These are phyloP conservation scores for Talaromyces sp. DNA, from an alignment of 2,329 filamentous ascomycete genomes.

Conservation along the genomic window DNA sequence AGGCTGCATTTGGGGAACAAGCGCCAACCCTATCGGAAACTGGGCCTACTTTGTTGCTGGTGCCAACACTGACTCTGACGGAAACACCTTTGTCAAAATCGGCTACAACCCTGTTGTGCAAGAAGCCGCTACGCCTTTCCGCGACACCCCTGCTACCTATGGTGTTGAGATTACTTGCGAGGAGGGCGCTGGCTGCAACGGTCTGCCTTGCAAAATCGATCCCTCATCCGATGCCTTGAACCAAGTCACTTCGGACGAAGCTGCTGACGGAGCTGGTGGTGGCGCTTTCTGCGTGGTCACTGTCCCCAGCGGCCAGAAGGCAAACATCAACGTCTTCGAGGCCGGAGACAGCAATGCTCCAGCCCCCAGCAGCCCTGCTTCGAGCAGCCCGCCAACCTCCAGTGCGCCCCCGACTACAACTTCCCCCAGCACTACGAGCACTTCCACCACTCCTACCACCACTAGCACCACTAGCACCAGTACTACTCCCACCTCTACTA, in stretches of 20 bases:
- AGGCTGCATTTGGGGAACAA: conserved; percentile 68
- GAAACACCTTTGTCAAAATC: conserved; percentile 68
- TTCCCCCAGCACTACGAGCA: conserved; percentile 7
- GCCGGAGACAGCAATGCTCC: conserved; percentile 18
- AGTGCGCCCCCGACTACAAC: conserved; percentile 8
- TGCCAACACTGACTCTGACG: conserved; percentile 61
- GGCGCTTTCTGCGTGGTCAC: conserved; percentile 73
- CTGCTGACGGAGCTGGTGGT: conserved; percentile 60
- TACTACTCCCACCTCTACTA: conserved; percentile 16
- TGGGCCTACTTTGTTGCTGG: conserved; percentile 74
- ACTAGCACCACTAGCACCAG: conserved; percentile 5
- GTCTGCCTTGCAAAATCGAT: conserved; percentile 69
- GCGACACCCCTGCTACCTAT: conserved; percentile 56
- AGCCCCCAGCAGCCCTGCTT: background rate
- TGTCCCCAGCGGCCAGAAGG: conserved; percentile 60
- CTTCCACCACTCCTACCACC: conserved; percentile 12
- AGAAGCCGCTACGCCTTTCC: conserved; percentile 48
- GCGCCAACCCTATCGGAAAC: conserved; percentile 61
- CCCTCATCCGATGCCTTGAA: conserved; percentile 53
- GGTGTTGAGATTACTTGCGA: conserved; percentile 65
- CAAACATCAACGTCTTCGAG: conserved; percentile 62
- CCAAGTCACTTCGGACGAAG: conserved; percentile 51
- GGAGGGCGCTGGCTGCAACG: conserved; percentile 59
- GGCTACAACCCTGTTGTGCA: conserved; percentile 73
- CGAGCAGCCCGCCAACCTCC: conserved; percentile 9